Evolutionary conservation across 768 basidiomycete genomes (phyloP).

Genomic region (Tubosaeta sp.): DNA sequence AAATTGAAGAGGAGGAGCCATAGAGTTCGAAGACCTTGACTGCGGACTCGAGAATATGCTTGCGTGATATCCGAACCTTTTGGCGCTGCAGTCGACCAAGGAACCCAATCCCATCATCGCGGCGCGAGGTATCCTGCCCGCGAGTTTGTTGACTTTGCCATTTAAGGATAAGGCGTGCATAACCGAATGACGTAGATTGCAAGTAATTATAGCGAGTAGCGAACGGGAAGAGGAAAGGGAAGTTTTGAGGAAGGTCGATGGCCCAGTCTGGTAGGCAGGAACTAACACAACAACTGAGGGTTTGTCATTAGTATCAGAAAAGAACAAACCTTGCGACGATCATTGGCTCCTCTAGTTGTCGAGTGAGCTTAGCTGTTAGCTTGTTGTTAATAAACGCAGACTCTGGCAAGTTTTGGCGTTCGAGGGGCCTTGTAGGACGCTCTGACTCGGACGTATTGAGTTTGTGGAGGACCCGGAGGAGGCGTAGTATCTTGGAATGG

Average conservation of each 20-base stretch:
- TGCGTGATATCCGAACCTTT: slow-evolving; percentile 94
- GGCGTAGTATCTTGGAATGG: slow-evolving; percentile 85
- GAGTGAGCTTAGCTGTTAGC: slow-evolving; percentile 93
- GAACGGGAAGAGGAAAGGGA: slow-evolving; percentile 99
- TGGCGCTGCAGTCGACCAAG: slow-evolving; percentile 90
- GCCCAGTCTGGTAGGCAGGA: slow-evolving; percentile 98
- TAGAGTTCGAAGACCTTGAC: slow-evolving; percentile 97
- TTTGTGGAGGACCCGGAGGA: slow-evolving; percentile 83
- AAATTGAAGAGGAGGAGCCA: slow-evolving; percentile 86
- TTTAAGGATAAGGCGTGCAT: slow-evolving; percentile 90
- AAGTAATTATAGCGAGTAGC: slow-evolving; percentile 96
- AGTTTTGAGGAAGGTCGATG: slow-evolving; percentile 89
- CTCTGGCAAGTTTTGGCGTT: slow-evolving; percentile 63
- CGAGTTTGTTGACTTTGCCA: slow-evolving; percentile 89
- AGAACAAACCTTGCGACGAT: slow-evolving; percentile 85
- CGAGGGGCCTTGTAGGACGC: slow-evolving; percentile 43
- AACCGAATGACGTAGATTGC: slow-evolving; percentile 96
- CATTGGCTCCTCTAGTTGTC: slow-evolving; percentile 97
- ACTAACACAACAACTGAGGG: slow-evolving; percentile 36
- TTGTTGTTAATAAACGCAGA: slow-evolving; percentile 96
- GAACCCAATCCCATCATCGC: slow-evolving; percentile 90
- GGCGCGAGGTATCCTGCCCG: slow-evolving; percentile 70
- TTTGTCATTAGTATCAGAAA: neutral
- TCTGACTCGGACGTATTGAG: slow-evolving; percentile 74
- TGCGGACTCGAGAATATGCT: slow-evolving; percentile 92